Percentiles rank a stretch among this genome's conserved stretches.
These are phyloP conservation scores for Knoxdaviesia capensis DNA, from an alignment of 2,329 filamentous ascomycete species.

Conservation along the genomic window DNA sequence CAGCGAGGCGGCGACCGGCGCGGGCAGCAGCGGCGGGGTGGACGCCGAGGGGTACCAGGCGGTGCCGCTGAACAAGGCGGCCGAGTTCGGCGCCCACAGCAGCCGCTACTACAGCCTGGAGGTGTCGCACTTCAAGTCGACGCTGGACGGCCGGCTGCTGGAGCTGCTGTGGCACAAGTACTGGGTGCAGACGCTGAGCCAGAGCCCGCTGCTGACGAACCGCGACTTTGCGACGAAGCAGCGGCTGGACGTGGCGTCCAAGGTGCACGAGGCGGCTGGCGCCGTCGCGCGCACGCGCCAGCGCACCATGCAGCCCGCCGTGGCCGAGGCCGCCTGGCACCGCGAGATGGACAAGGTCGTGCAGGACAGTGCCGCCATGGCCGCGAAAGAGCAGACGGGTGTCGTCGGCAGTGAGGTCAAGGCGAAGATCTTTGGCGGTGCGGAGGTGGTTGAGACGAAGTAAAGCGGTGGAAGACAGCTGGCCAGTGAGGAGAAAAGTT, in stretches of 20 bases:
- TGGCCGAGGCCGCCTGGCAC: conserved; percentile 9
- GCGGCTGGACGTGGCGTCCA: conserved; percentile 70
- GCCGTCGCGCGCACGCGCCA: not conserved
- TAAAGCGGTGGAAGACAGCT: too few species aligned
- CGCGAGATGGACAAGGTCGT: conserved; percentile 37
- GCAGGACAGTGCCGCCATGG: conserved; percentile 39
- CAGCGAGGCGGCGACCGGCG: conserved; percentile 19
- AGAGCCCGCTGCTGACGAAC: conserved; percentile 77
- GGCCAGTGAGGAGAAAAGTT: too few species aligned
- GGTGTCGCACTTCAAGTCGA: conserved; percentile 86
- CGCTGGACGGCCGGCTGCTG: conserved; percentile 68
- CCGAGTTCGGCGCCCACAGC: conserved; percentile 87
- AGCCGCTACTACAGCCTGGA: conserved; percentile 81
- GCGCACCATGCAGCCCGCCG: conserved; percentile 2
- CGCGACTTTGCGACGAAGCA: conserved; percentile 86
- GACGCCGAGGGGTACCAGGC: conserved; percentile 43
- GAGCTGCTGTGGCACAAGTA: conserved; percentile 97
- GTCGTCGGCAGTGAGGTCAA: conserved; percentile 43
- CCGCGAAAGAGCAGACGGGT: conserved; percentile 40
- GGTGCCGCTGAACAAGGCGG: conserved; percentile 81
- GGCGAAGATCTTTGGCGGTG: conserved; percentile 30
- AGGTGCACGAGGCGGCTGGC: conserved; percentile 46
- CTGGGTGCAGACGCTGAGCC: conserved; percentile 89
- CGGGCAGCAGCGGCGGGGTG: conserved; percentile 12
- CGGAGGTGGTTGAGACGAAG: too few species aligned